Evolutionary conservation across 2,329 filamentous ascomycete genomes (phyloP).

Genomic region (Fusarium beomiforme): DNA sequence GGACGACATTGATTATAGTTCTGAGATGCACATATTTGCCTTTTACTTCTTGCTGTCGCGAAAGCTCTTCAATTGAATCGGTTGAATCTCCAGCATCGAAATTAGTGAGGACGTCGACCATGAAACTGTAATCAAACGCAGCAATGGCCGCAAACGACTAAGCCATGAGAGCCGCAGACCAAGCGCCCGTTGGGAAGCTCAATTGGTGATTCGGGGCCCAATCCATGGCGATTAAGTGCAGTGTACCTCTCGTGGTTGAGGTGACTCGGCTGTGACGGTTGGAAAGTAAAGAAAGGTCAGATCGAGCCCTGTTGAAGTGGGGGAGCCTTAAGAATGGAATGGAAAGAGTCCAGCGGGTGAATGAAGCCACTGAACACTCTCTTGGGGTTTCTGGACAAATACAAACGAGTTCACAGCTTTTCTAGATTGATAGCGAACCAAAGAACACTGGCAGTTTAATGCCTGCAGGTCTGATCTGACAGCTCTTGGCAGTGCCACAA

Average conservation of each 20-base stretch:
- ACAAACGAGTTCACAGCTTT: no score
- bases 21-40: background rate
- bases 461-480: no score
- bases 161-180: constrained; percentile 48
- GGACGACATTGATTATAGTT: no score
- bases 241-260: background rate
- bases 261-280: background rate
- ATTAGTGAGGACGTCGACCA: constrained; percentile 41
- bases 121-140: constrained; percentile 50
- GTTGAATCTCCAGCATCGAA: constrained; percentile 21
- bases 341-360: no score
- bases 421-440: background rate
- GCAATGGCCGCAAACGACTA: constrained; percentile 47
- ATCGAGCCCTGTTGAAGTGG: no score
- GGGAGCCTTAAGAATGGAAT: no score
- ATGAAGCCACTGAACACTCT: no score
- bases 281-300: no score
- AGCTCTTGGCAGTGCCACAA: fast-evolving
- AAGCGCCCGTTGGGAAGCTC: constrained; percentile 49
- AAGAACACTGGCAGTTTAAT: fast-evolving
- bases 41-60: background rate
- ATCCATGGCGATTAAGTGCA: background rate
- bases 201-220: background rate
- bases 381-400: no score
- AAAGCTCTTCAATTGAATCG: background rate